Base-by-base conservation (phyloP, 257 asterid species). In the Scutellaria barbata region DNA sequence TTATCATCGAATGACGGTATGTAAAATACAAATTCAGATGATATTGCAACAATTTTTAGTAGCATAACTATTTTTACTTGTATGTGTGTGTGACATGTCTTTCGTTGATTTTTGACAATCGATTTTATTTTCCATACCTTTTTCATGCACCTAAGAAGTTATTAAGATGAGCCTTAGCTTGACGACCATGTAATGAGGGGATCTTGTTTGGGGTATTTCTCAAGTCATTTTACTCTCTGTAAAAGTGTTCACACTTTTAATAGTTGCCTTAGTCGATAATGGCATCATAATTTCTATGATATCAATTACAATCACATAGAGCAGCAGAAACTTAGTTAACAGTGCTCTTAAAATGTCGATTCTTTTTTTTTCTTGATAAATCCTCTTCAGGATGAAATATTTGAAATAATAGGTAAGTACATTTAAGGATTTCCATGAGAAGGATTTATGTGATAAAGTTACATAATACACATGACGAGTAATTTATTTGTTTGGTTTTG, bases 1-100 rank as follows among this genome's bases (percentile, higher is more conserved):
- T 77, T 47, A 84, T 75, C 80, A 86, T 18, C 84, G 86, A 64
- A 86, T 90, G 67, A 88, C 91, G 90, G 96, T 92, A 77, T 2
- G 80, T 45, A 47, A 45, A n/a, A 12, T 73, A 51, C 78, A 52
- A 78, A 57, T 53, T 72, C 68, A 43, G 48, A 52, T 59, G 45
- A 62, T 53, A 60, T 47, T 67, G 16, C 52, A 66, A 65, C 57
- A 62, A 17, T 35, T 53, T 63, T 71, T 73, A 8, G 25, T 37
- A 37, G 59, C 55, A 17, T 35, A 18, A 51, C 41, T 54, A 33
- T 66, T 63, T 25, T 60, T 22, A 40, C 16, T 57, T 30, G 80
- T 14, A 16, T 61, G 41, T 69, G 69, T 50, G 25, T 14, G 39
- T 4, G 66, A 40, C 18, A 70, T 74, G 42, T n/a, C 39, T 11